A percentile compares a stretch with the other conserved stretches of the same genome.
Conservation (phyloP, 192 early-diverging fungal genomes). For the Coemansia sp. region DNA sequence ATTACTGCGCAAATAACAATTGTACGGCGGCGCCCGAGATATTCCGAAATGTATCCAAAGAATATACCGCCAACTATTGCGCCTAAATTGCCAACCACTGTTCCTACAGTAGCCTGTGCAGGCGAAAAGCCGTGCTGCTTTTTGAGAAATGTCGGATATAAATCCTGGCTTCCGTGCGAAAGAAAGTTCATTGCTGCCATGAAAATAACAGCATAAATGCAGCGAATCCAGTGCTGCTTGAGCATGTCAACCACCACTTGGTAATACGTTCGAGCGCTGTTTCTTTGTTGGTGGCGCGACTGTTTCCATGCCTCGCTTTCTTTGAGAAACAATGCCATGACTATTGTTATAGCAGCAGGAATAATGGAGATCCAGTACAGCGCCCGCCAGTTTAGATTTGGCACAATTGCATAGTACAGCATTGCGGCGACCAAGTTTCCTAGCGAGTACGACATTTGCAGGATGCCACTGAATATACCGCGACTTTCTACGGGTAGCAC, state of each 20-base stretch:
- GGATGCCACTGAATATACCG: constrained; percentile 73
- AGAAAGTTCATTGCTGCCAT: constrained; percentile 74
- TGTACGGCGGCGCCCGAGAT: constrained; percentile 61
- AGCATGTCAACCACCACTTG: constrained; percentile 43
- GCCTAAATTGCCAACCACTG: constrained; percentile 62
- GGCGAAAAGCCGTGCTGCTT: constrained; percentile 59
- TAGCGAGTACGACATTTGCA: constrained; percentile 71
- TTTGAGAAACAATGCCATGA: constrained; percentile 63
- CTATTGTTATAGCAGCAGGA: constrained; percentile 60
- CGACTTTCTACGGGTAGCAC: constrained; percentile 63
- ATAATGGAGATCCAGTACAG: constrained; percentile 68
- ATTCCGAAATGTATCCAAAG: constrained; percentile 71
- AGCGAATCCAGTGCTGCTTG: constrained; percentile 59
- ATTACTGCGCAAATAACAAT: constrained; percentile 57
- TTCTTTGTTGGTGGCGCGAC: constrained; percentile 24
- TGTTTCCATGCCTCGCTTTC: constrained; percentile 61
- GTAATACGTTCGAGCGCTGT: constrained; percentile 35
- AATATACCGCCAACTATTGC: constrained; percentile 69
- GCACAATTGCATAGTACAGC: constrained; percentile 60
- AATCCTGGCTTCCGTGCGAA: constrained; percentile 68
- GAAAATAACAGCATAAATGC: constrained; percentile 56
- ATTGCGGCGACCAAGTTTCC: constrained; percentile 68
- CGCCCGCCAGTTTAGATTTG: constrained; percentile 64
- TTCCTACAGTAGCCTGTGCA: constrained; percentile 59
- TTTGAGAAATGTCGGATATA: constrained; percentile 70